phyloP scores from a whole-genome alignment of 1,284 basidiomycete species.

The Cryptococcus sp. region DNA sequence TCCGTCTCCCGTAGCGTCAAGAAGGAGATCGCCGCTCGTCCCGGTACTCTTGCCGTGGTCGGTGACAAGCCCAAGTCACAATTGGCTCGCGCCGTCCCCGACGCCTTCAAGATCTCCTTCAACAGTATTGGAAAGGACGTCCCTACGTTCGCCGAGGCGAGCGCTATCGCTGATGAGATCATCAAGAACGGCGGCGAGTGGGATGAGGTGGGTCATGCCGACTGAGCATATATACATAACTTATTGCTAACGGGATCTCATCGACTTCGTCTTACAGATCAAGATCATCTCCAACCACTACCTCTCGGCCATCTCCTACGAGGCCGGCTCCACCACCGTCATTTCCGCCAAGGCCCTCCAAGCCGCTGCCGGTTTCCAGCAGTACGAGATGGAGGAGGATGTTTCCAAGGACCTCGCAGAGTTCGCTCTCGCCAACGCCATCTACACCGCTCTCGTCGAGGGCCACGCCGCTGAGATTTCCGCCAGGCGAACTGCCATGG shows the following conservation, averaged over 20 bases:
- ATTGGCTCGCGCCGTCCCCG: slow-evolving; percentile 67
- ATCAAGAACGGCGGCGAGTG: slow-evolving; percentile 81
- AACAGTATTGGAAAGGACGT: slow-evolving; percentile 97
- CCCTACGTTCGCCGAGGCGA: slow-evolving; percentile 95
- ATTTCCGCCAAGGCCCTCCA: slow-evolving; percentile 77
- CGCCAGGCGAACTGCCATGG: slow-evolving; percentile 93
- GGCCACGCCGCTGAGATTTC: slow-evolving; percentile 87
- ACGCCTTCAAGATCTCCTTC: slow-evolving; percentile 83
- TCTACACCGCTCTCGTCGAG: slow-evolving; percentile 93
- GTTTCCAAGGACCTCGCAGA: slow-evolving; percentile 91
- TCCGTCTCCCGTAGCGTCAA: slow-evolving; percentile 89
- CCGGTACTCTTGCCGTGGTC: slow-evolving; percentile 77
- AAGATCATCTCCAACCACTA: slow-evolving; percentile 95
- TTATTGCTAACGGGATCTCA: background rate
- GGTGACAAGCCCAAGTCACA: slow-evolving; percentile 99
- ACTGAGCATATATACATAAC: too few species aligned
- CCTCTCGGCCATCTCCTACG: slow-evolving; percentile 90
- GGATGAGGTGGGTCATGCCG: slow-evolving; percentile 63
- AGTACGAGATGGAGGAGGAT: slow-evolving; percentile 96
- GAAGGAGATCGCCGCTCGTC: slow-evolving; percentile 61
- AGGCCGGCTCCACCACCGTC: slow-evolving; percentile 73
- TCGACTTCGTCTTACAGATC: slow-evolving; percentile 43
- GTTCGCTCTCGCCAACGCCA: slow-evolving; percentile 94
- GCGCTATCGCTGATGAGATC: slow-evolving; percentile 90
- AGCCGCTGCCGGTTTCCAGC: slow-evolving; percentile 80